Conservation (phyloP, 345 rosid genomes). For the Eucalyptus sp. region DNA sequence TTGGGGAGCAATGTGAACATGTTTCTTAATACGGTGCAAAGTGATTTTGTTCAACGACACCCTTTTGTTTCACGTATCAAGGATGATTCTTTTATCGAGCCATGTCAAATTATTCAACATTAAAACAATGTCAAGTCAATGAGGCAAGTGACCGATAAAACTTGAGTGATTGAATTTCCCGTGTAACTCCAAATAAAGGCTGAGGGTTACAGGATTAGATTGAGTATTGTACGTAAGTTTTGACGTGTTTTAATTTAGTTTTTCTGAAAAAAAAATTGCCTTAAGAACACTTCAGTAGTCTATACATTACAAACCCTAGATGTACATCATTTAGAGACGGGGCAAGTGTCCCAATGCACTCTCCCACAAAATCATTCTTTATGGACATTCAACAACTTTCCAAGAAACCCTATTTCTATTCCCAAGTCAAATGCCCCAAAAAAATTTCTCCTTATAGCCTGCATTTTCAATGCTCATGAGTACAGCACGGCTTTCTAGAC, state of each 20-base stretch:
- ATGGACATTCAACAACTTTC: background rate
- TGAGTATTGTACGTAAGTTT: background rate
- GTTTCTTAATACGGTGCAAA: background rate
- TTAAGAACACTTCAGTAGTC: background rate
- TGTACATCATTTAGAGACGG: background rate
- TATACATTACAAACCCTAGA: background rate
- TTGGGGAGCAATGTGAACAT: background rate
- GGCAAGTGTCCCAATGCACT: background rate
- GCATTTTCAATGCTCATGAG: background rate
- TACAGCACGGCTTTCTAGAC: background rate
- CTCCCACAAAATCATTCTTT: background rate
- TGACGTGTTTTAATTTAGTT: background rate
- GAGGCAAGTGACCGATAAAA: background rate
- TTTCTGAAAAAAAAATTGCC: background rate
- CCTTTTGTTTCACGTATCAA: background rate
- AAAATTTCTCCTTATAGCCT: background rate
- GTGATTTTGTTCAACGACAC: background rate
- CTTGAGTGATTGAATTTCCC: background rate
- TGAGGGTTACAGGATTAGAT: background rate
- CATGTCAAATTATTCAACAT: background rate
- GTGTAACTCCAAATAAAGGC: background rate
- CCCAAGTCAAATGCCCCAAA: background rate
- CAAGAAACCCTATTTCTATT: background rate
- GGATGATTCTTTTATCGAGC: background rate
- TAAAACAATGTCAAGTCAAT: background rate